These are phyloP conservation scores for Hebeloma cylindrosporum DNA, from an alignment of 768 basidiomycete genomes.

Conservation along the genomic window DNA sequence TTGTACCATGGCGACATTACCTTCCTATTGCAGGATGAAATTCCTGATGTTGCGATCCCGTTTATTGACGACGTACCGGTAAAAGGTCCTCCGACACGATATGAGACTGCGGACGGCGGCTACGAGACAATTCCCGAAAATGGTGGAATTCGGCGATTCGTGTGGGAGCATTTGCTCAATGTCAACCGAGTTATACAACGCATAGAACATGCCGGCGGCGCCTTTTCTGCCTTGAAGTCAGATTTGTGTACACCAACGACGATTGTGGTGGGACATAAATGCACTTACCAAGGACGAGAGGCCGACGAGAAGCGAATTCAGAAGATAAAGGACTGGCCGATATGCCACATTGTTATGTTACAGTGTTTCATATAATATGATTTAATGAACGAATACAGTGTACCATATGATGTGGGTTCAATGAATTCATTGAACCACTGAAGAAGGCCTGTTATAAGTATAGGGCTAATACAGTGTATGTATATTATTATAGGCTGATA, in stretches of 20 bases:
- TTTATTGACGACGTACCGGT: constrained; percentile 22
- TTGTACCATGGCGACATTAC: constrained; percentile 5
- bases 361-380: no score
- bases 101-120: constrained; percentile 21
- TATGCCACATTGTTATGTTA: constrained; percentile 14
- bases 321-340: constrained; percentile 27
- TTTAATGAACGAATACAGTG: no score
- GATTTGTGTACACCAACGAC: constrained; percentile 14
- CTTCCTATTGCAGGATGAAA: constrained; percentile 10
- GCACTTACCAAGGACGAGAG: constrained; percentile 26
- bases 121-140: constrained; percentile 25
- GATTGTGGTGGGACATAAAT: constrained; percentile 25
- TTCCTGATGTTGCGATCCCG: constrained; percentile 17
- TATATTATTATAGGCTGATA: no score
- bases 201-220: constrained; percentile 36
- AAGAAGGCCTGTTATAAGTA: no score
- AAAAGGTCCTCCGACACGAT: constrained; percentile 27
- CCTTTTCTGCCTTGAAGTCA: constrained; percentile 26
- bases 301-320: constrained; percentile 20
- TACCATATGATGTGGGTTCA: no score
- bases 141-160: constrained; percentile 31
- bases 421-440: no score
- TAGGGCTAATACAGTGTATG: no score
- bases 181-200: constrained; percentile 37
- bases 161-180: constrained; percentile 37